Evolutionary conservation across 129 eudicot genomes (phyloP), one percentile per base, ranked within the genome.

Genomic region (Glebionis coronaria): DNA sequence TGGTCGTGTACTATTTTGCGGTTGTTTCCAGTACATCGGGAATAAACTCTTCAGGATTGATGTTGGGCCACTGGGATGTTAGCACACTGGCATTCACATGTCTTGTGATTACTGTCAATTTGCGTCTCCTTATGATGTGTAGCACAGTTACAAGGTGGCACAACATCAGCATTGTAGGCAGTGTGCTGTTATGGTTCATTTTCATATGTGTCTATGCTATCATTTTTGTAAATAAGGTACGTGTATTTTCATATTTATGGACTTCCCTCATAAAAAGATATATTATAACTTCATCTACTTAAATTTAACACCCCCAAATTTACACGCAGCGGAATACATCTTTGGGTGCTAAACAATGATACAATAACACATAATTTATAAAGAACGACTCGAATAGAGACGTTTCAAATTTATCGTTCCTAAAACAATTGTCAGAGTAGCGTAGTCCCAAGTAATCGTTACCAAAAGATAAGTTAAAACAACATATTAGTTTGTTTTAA

Each of bases 101-200:
- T 77, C 82, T 93, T 45, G 90, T 93, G 31, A 76, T 86, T 63
- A 93, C 98, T 28, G 98, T 93, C 65, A 93, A 93, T 63, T 65
- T 93, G 83, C 97, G 98, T 21, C 95, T 93, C 66, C 88, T 93
- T 31, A 68, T 93, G 98, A 81, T 81, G 90, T 93, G 97, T 46
- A 86, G 86, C 83, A 86, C 85, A 25, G 79, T 93, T 61, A 93
- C 98, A 57, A 82, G 89, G 71, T 93, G 97, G 98, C 98, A 93
- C 73, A 84, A 84, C 76, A 82, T 93, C 65, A 86, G 92, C 76
- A 82, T 88, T 63, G 91, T 83, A 45, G 98, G 97, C 73, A 93
- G 98, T 78, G 82, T 93, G 55, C 50, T 84, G 8, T 69, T 80
- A 9, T 93, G 98, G 98, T 88, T 93, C 67, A 13, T 84, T 10